phyloP scores from a whole-genome alignment of 1,284 basidiomycete genomes.

The Tilletia indica region DNA sequence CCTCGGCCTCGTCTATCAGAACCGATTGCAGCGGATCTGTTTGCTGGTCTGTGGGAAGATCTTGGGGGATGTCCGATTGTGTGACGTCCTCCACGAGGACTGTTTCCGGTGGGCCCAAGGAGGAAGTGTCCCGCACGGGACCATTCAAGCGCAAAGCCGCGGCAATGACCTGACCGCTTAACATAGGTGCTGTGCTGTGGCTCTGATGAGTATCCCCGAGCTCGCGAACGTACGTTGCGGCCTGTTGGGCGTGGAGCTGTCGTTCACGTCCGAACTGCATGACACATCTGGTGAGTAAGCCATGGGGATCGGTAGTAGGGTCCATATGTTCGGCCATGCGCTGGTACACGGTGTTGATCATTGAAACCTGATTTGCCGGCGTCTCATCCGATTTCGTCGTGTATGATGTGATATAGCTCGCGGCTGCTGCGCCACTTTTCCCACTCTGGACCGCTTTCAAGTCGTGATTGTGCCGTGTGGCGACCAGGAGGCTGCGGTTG shows the following conservation, averaged over 20 bases:
- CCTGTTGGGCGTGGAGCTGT: not conserved
- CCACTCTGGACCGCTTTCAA: too few relatives aligned
- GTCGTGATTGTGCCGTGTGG: not conserved
- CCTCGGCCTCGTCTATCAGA: not conserved
- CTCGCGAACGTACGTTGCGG: not conserved
- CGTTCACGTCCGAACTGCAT: not conserved
- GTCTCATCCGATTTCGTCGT: conserved; percentile 2
- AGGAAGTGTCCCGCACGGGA: not conserved
- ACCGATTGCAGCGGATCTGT: too few relatives aligned
- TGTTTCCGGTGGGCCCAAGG: too few relatives aligned
- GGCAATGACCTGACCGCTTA: not conserved
- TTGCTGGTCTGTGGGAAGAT: too few relatives aligned
- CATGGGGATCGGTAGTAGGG: not conserved
- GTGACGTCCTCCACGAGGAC: too few relatives aligned
- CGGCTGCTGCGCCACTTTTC: not conserved
- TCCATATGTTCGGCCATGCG: not conserved
- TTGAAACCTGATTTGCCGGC: not conserved
- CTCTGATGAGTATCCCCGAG: not conserved
- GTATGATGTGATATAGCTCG: not conserved
- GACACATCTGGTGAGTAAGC: not conserved
- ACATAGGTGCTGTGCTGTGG: not conserved
- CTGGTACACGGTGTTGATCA: not conserved
- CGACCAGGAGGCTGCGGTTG: not conserved
- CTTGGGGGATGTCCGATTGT: too few relatives aligned
- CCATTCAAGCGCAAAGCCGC: not conserved